A percentile compares a stretch with the other conserved stretches of the same genome.
These are phyloP conservation scores for Nakazawaea sp. DNA, from an alignment of 805 yeast species.

Conservation along the genomic window DNA sequence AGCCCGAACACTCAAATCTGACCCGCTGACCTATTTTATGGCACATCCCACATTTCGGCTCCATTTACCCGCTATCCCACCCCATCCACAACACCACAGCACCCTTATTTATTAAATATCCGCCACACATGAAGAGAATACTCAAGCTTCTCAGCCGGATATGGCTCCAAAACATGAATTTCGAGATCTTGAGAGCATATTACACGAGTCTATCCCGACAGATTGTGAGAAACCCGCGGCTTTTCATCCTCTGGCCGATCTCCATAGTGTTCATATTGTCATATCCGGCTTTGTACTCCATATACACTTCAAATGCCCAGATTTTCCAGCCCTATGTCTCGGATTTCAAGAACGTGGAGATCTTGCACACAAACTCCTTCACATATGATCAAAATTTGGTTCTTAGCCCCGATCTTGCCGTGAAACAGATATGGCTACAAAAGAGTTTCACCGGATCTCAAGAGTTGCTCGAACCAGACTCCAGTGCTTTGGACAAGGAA, in stretches of 20 bases:
- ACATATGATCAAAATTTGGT: slow-evolving; percentile 9
- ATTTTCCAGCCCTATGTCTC: slow-evolving; percentile 10
- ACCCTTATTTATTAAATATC: neutral
- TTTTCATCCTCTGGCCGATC: slow-evolving; percentile 42
- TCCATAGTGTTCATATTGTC: slow-evolving; percentile 38
- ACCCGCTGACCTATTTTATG: too few relatives aligned
- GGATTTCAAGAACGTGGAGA: slow-evolving; percentile 14
- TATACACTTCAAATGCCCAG: slow-evolving; percentile 21
- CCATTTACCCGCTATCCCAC: neutral
- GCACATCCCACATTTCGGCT: neutral
- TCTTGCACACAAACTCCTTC: slow-evolving; percentile 5
- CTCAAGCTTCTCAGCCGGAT: slow-evolving; percentile 1
- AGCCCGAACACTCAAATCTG: too few relatives aligned
- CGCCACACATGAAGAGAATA: slow-evolving; percentile 4
- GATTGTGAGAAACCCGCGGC: slow-evolving; percentile 31
- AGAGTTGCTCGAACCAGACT: slow-evolving; percentile 10
- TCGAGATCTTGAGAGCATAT: slow-evolving; percentile 6
- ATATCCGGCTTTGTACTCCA: slow-evolving; percentile 39
- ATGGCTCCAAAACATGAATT: neutral
- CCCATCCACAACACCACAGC: neutral
- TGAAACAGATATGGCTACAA: slow-evolving; percentile 29
- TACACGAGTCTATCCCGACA: slow-evolving; percentile 17
- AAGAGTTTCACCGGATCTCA: slow-evolving; percentile 17
- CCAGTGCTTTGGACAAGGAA: slow-evolving; percentile 27
- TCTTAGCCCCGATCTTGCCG: slow-evolving; percentile 15